Base-by-base conservation (phyloP, 2,329 filamentous ascomycete species). In the Sporothrix protearum region DNA sequence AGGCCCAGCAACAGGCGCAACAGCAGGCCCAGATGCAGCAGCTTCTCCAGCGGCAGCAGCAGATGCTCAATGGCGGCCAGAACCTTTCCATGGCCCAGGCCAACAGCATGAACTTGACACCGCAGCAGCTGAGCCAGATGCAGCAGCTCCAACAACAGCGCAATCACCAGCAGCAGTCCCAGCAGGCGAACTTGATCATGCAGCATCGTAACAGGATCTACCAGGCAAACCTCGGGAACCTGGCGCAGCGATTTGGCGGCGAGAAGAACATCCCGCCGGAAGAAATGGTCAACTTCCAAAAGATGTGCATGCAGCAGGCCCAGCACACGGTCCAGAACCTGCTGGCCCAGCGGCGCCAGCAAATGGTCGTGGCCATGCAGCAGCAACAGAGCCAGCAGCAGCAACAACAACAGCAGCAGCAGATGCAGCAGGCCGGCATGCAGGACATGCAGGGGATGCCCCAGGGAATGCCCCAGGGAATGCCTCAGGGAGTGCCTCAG, bases 261-360 rank as follows among this genome's bases (percentile, higher is more conserved):
- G 71, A 77, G 4, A 81, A 83, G 28, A 81, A 82, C 39, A 83
- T 88, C 3, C 86, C 86, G 0, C 78, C 75, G 0, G 85, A 87
- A 0, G 69, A 80, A 1, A 71, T 84, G 36, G 81, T 84, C 0
- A 81, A 80, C 42, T 82, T 87, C 36, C 86, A 84, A 76, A 76
- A 79, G 22, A 74, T 75, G 1, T 86, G 85, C 36, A 57, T 80
- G 3, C 14, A 19, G 12, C 74, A 74, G 39, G 74, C 74, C 0
- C 72, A 73, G n/a, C 53, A 53, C 16, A 2, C 59, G 0, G 71
- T 74, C 14, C 10, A 33, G 3, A 19, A 66, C 1, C 22, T 33
- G n/a, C 76, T 81, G 53, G 77, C 79, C 7, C 68, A 74, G n/a
- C 72, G 73, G 5, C 77, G n/a, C n/a, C 72, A 73, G 49, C 67